A percentile compares a stretch with the other conserved stretches of the same genome.
Conservation (phyloP, 352 stramenopile species). For the Stephanocyclus meneghinianus region DNA sequence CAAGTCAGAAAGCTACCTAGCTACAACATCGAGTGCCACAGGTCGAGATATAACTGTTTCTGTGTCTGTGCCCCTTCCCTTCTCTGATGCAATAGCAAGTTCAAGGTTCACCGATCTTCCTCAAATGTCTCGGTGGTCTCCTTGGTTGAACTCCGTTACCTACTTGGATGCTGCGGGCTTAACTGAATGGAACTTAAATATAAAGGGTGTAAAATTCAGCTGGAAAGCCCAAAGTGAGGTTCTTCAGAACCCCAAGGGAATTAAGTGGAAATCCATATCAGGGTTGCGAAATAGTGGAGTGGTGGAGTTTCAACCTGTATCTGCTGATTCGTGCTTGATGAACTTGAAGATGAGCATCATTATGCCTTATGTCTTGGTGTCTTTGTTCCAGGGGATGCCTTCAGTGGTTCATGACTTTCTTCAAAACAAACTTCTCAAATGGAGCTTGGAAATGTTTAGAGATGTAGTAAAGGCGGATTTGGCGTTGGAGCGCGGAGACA, state of each 20-base stretch:
- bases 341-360: slow-evolving; percentile 79
- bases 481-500: slow-evolving; percentile 77
- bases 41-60: slow-evolving; percentile 71
- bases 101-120: slow-evolving; percentile 78
- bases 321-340: slow-evolving; percentile 66
- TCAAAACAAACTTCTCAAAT: slow-evolving; percentile 81
- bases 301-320: slow-evolving; percentile 74
- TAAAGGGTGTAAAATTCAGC: slow-evolving; percentile 72
- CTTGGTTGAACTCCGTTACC: slow-evolving; percentile 77
- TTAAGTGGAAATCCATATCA: slow-evolving; percentile 76
- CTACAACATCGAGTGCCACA: slow-evolving; percentile 43
- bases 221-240: slow-evolving; percentile 75
- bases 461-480: slow-evolving; percentile 82
- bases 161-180: slow-evolving; percentile 64
- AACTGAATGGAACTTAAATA: slow-evolving; percentile 80
- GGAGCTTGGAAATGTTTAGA: slow-evolving; percentile 83
- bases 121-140: slow-evolving; percentile 78
- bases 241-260: slow-evolving; percentile 64
- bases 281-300: slow-evolving; percentile 74
- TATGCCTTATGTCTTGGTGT: slow-evolving; percentile 67
- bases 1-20: slow-evolving; percentile 47
- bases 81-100: slow-evolving; percentile 71
- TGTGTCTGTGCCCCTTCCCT: slow-evolving; percentile 74
- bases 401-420: slow-evolving; percentile 79
- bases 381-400: slow-evolving; percentile 69